Evolutionary conservation across 2,329 filamentous ascomycete species (phyloP).

Genomic region (Monosporascus sp.): DNA sequence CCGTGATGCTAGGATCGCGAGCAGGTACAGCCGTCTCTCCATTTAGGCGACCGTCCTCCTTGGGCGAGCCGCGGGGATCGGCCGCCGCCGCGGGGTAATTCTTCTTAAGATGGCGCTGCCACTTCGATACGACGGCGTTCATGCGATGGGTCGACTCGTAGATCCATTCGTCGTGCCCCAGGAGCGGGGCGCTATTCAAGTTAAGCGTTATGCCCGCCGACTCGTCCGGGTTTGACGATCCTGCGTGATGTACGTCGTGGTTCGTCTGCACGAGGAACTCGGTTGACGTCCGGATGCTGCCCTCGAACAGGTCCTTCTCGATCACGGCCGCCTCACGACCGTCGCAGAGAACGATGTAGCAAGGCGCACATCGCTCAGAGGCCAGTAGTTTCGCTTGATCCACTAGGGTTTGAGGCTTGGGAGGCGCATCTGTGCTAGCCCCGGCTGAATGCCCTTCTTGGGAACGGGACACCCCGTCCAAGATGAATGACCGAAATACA

Average conservation of each 20-base stretch:
- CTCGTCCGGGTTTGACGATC: constrained; percentile 1
- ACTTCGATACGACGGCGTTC: too few relatives aligned
- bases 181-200: too few relatives aligned
- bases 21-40: too few relatives aligned
- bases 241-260: constrained; percentile 35
- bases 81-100: too few relatives aligned
- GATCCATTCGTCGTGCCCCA: too few relatives aligned
- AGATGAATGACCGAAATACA: constrained; percentile 33
- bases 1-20: too few relatives aligned
- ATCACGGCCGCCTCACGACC: constrained; percentile 40
- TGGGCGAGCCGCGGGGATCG: too few relatives aligned
- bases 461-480: constrained; percentile 1
- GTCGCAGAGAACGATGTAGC: constrained; percentile 52
- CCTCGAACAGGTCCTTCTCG: constrained; percentile 49
- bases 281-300: constrained; percentile 35
- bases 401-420: too few relatives aligned
- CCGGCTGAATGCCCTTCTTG: neutral
- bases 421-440: constrained; percentile 2
- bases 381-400: constrained; percentile 24
- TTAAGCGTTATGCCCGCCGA: neutral
- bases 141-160: too few relatives aligned
- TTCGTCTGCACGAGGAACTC: constrained; percentile 54
- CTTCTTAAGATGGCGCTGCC: too few relatives aligned
- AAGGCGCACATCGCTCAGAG: constrained; percentile 40
- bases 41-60: too few relatives aligned